A percentile compares a stretch with the other conserved stretches of the same genome.
Evolutionary conservation across 805 yeast genomes (phyloP).

Genomic region (Allodekkera sacchari): DNA sequence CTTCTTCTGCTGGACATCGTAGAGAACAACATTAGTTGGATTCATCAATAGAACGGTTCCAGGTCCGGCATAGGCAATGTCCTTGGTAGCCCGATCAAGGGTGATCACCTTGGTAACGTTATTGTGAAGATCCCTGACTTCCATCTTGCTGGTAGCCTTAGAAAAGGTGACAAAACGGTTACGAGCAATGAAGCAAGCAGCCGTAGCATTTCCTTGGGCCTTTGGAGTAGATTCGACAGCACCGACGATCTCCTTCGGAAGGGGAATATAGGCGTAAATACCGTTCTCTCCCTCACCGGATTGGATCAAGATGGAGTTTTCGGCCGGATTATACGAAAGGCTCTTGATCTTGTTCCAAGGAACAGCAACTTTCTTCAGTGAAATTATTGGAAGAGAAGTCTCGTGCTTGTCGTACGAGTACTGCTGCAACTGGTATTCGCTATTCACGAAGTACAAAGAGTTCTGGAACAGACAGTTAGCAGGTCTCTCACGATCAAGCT

Average conservation of each 20-base stretch:
- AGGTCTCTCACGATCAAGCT: conserved; percentile 95
- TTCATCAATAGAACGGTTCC: conserved; percentile 77
- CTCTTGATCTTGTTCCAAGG: conserved; percentile 81
- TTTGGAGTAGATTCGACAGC: conserved; percentile 88
- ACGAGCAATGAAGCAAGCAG: conserved; percentile 88
- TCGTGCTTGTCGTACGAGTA: conserved; percentile 62
- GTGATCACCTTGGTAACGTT: conserved; percentile 74
- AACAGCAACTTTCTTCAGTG: conserved; percentile 77
- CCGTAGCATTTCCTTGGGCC: conserved; percentile 71
- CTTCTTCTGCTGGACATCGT: conserved; percentile 90
- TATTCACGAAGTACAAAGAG: conserved; percentile 65
- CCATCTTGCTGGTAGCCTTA: conserved; percentile 55
- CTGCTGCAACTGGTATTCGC: conserved; percentile 78
- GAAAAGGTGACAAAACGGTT: conserved; percentile 84
- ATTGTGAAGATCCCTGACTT: conserved; percentile 77
- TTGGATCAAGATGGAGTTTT: conserved; percentile 76
- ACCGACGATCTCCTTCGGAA: conserved; percentile 84
- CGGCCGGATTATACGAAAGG: conserved; percentile 87
- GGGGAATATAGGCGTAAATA: conserved; percentile 61
- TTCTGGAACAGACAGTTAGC: conserved; percentile 72
- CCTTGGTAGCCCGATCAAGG: conserved; percentile 55
- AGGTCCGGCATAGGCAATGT: conserved; percentile 70
- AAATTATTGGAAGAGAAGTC: conserved; percentile 67
- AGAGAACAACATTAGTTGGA: conserved; percentile 62
- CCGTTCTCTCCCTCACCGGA: conserved; percentile 64